phyloP scores from a whole-genome alignment of 1,284 basidiomycete species.

The Apiotrichum porosum region DNA sequence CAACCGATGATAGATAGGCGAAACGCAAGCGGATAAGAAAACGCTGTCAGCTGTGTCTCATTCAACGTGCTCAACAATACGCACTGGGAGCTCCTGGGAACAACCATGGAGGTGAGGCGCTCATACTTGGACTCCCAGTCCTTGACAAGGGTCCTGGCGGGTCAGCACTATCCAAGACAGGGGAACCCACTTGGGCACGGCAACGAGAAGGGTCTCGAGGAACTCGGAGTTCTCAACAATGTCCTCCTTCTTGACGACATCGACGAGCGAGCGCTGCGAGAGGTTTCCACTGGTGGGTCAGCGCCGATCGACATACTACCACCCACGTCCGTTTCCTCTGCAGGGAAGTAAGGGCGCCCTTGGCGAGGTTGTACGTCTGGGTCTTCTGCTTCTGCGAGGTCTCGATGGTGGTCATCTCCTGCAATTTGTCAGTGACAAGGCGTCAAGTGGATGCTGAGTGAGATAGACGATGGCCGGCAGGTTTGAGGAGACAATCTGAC shows the following conservation, averaged over 20 bases:
- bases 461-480: not conserved
- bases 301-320: constrained; percentile 31
- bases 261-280: constrained; percentile 77
- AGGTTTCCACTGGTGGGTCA: constrained; percentile 72
- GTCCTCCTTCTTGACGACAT: constrained; percentile 78
- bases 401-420: constrained; percentile 89
- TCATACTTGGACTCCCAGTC: constrained; percentile 91
- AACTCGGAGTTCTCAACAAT: constrained; percentile 79
- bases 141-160: constrained; percentile 67
- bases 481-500: too few species aligned
- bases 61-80: constrained; percentile 25
- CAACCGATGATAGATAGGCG: too few species aligned
- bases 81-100: constrained; percentile 87
- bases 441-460: not conserved
- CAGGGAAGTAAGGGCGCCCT: constrained; percentile 86
- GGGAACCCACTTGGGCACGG: constrained; percentile 74
- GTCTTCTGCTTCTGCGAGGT: constrained; percentile 84
- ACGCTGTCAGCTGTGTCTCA: not conserved
- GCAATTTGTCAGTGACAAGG: not conserved
- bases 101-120: constrained; percentile 80
- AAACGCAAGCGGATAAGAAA: not conserved
- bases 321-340: constrained; percentile 84
- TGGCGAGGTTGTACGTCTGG: constrained; percentile 88
- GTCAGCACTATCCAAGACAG: constrained; percentile 1
- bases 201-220: constrained; percentile 86